These are phyloP conservation scores for Penicillium expansum DNA, from an alignment of 2,329 filamentous ascomycete genomes.

Conservation along the genomic window DNA sequence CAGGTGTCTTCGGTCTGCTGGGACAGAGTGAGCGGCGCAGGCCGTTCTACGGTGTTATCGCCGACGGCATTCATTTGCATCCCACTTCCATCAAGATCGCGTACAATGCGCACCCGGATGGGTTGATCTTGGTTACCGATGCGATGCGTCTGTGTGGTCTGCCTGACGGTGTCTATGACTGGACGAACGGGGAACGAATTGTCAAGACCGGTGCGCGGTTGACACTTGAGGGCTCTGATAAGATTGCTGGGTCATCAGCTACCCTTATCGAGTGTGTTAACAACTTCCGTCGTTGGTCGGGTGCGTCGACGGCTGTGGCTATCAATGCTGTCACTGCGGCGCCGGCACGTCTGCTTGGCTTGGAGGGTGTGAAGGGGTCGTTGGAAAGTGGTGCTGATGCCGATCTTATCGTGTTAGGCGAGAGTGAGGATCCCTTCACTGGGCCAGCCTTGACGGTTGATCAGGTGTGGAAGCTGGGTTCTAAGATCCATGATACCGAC, in stretches of 20 bases:
- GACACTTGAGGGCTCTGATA: constrained; percentile 73
- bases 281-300: constrained; percentile 44
- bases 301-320: constrained; percentile 39
- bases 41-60: constrained; percentile 85
- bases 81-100: constrained; percentile 86
- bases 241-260: constrained; percentile 67
- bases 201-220: constrained; percentile 64
- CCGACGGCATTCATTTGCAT: constrained; percentile 87
- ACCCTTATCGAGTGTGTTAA: constrained; percentile 46
- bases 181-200: constrained; percentile 70
- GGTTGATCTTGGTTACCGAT: constrained; percentile 86
- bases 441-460: constrained; percentile 38
- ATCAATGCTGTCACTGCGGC: constrained; percentile 42
- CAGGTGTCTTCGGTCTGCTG: constrained; percentile 82
- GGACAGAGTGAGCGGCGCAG: constrained; percentile 58
- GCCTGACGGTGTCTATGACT: constrained; percentile 78
- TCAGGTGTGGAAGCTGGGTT: constrained; percentile 46
- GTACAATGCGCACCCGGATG: constrained; percentile 78
- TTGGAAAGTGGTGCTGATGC: constrained; percentile 43
- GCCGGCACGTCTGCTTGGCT: constrained; percentile 40
- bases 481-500: constrained; percentile 39
- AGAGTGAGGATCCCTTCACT: constrained; percentile 31
- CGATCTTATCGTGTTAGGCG: constrained; percentile 41
- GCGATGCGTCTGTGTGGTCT: constrained; percentile 85
- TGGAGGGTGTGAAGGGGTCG: constrained; percentile 40